A percentile compares a stretch with the other conserved stretches of the same genome.
These are phyloP conservation scores for Phaeomoniella chlamydospora DNA, from an alignment of 2,329 filamentous ascomycete species.

Conservation along the genomic window DNA sequence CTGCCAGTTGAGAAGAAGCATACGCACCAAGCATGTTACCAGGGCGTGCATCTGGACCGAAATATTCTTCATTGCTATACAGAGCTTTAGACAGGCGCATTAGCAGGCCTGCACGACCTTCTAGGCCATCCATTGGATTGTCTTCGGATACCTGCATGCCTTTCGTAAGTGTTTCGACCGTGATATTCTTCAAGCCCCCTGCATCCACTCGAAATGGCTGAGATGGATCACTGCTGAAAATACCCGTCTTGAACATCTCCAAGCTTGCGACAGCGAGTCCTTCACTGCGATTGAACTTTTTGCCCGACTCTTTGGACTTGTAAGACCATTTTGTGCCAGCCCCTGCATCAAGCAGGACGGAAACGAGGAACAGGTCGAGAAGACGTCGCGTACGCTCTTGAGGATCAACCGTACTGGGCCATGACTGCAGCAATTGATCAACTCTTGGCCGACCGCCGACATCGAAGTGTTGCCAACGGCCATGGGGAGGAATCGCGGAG, in stretches of 20 bases:
- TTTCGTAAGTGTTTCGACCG: slow-evolving; percentile 57
- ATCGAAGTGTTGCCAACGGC: slow-evolving; percentile 50
- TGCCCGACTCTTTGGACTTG: slow-evolving; percentile 78
- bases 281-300: slow-evolving; percentile 70
- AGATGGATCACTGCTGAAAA: slow-evolving; percentile 68
- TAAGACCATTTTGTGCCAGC: slow-evolving; percentile 86
- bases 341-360: slow-evolving; percentile 52
- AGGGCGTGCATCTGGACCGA: slow-evolving; percentile 69
- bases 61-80: slow-evolving; percentile 61
- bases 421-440: slow-evolving; percentile 26
- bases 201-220: slow-evolving; percentile 88
- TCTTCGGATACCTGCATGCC: slow-evolving; percentile 72
- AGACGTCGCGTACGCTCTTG: slow-evolving; percentile 41
- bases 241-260: slow-evolving; percentile 88
- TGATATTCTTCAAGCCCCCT: slow-evolving; percentile 59
- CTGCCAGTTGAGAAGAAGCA: slow-evolving; percentile 2
- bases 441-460: slow-evolving; percentile 39
- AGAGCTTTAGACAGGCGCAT: slow-evolving; percentile 63
- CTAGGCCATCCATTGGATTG: slow-evolving; percentile 72
- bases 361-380: slow-evolving; percentile 48
- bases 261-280: slow-evolving; percentile 64
- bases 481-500: slow-evolving; percentile 66
- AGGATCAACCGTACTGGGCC: slow-evolving; percentile 46
- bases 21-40: slow-evolving; percentile 81
- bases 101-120: slow-evolving; percentile 70